Percentiles rank a stretch among this genome's conserved stretches.
Evolutionary conservation across 768 basidiomycete species (phyloP).

Genomic region (Xerocomellus intermedius): DNA sequence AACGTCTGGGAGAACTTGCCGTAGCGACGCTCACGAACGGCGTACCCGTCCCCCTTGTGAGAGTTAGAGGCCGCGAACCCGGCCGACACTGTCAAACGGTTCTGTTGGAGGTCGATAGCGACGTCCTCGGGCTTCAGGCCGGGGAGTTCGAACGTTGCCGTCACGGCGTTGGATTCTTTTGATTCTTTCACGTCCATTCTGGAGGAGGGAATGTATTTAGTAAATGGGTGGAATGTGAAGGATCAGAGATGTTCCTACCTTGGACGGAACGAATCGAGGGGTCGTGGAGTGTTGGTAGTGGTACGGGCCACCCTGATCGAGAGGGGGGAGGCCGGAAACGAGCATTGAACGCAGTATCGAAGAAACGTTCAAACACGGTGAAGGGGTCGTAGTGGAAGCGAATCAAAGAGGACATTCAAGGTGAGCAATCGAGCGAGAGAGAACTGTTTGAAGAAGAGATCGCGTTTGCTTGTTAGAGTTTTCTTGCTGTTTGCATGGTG

Average conservation of each 20-base stretch:
- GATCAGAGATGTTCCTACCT: slow-evolving; percentile 9
- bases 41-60: slow-evolving; percentile 40
- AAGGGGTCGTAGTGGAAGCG: slow-evolving; percentile 4
- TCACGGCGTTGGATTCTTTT: slow-evolving; percentile 43
- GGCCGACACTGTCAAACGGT: slow-evolving; percentile 46
- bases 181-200: slow-evolving; percentile 49
- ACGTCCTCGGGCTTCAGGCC: slow-evolving; percentile 51
- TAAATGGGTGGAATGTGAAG: not conserved
- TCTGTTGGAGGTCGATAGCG: slow-evolving; percentile 44
- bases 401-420: slow-evolving; percentile 9
- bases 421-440: not conserved
- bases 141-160: slow-evolving; percentile 34
- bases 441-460: not conserved
- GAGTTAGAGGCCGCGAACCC: slow-evolving; percentile 36
- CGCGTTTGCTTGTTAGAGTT: not conserved
- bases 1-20: slow-evolving; percentile 43
- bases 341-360: not conserved
- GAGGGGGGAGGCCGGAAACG: slow-evolving; percentile 19
- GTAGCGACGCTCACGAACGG: slow-evolving; percentile 42
- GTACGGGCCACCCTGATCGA: not conserved
- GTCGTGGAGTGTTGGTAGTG: not conserved
- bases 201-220: not conserved
- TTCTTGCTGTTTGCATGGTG: not conserved
- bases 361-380: not conserved
- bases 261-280: slow-evolving; percentile 12